phyloP scores from a whole-genome alignment of 2,329 filamentous ascomycete genomes.

The Fusarium siculi region DNA sequence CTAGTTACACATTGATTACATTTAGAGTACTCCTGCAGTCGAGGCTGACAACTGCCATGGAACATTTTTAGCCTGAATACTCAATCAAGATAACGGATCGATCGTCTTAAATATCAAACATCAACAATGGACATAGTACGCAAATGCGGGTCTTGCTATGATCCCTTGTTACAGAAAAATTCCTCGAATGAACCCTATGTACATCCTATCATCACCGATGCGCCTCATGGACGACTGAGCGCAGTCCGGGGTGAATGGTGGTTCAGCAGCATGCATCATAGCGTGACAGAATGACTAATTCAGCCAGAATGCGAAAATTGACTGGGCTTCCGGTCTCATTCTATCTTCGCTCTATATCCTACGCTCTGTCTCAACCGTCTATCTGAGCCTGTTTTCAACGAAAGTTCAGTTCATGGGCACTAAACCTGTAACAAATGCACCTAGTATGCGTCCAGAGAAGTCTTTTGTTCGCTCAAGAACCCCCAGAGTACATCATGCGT shows the following conservation, averaged over 20 bases:
- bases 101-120: neutral
- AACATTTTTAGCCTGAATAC: neutral
- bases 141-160: neutral
- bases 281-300: neutral
- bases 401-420: neutral
- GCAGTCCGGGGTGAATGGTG: neutral
- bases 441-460: neutral
- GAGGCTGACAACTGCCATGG: neutral
- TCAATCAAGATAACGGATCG: neutral
- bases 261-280: neutral
- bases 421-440: neutral
- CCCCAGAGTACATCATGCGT: neutral
- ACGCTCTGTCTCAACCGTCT: neutral
- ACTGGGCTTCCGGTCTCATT: neutral
- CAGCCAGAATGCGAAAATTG: neutral
- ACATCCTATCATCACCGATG: neutral
- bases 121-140: neutral
- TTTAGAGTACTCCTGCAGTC: neutral
- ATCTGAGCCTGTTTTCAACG: neutral
- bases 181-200: neutral
- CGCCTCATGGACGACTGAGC: neutral
- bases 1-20: neutral
- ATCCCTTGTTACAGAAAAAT: neutral
- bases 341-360: neutral
- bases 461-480: neutral